A percentile compares a stretch with the other conserved stretches of the same genome.
Conservation (phyloP, 805 yeast genomes). For the Cyberlindnera euphorbiae region DNA sequence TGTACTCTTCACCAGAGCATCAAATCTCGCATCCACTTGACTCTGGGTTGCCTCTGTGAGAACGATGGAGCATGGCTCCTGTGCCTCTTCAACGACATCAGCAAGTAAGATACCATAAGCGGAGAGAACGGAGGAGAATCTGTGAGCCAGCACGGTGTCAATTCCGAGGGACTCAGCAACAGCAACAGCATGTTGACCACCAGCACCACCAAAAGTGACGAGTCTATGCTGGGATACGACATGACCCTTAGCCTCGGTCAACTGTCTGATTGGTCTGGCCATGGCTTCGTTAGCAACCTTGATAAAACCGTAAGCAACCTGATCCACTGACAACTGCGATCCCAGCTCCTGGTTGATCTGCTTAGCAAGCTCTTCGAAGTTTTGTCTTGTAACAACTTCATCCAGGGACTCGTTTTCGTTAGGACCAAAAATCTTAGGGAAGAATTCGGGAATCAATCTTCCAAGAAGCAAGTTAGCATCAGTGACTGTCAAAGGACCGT, state of each 20-base stretch:
- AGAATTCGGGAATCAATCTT: constrained; percentile 35
- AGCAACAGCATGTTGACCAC: constrained; percentile 84
- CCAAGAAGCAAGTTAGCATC: constrained; percentile 43
- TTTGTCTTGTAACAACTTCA: constrained; percentile 31
- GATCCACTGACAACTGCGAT: constrained; percentile 45
- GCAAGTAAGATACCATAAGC: constrained; percentile 89
- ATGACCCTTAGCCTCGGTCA: constrained; percentile 83
- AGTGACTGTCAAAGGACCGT: constrained; percentile 44
- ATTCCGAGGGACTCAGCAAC: constrained; percentile 73
- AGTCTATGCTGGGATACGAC: constrained; percentile 59
- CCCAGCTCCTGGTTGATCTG: constrained; percentile 46
- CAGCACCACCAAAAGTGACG: constrained; percentile 90
- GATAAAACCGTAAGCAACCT: constrained; percentile 76
- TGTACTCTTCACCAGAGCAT: constrained; percentile 40
- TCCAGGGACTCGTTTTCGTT: constrained; percentile 37
- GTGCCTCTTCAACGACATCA: constrained; percentile 77
- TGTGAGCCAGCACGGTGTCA: constrained; percentile 63
- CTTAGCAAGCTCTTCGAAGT: constrained; percentile 50
- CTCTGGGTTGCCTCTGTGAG: constrained; percentile 30
- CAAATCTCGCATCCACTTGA: constrained; percentile 41
- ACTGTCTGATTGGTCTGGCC: constrained; percentile 84
- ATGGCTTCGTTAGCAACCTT: constrained; percentile 82
- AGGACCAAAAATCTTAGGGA: constrained; percentile 44
- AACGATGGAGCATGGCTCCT: constrained; percentile 58
- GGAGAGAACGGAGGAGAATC: constrained; percentile 77